Evolutionary conservation across 345 rosid genomes (phyloP).

Genomic region (Dipteronia dyeriana): DNA sequence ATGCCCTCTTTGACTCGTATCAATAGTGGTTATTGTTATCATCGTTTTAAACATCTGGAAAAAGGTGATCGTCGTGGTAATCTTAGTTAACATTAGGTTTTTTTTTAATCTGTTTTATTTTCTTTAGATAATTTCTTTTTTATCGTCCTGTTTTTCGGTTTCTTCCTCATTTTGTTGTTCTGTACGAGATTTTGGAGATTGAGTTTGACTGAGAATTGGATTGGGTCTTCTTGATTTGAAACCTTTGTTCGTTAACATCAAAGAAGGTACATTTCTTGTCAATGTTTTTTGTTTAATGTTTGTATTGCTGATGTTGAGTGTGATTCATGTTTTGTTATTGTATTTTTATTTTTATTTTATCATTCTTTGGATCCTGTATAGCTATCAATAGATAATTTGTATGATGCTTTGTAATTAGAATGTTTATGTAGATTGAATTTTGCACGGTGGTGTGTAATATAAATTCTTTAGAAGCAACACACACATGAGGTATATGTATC

Average conservation of each 20-base stretch:
- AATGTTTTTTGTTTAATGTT: not conserved
- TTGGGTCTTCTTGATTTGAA: not conserved
- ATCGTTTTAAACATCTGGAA: conserved; percentile 84
- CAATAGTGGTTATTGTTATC: conserved; percentile 61
- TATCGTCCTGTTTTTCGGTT: conserved; percentile 1
- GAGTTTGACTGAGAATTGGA: conserved; percentile 1
- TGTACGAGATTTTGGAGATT: not conserved
- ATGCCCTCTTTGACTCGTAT: conserved; percentile 58
- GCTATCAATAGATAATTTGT: not conserved
- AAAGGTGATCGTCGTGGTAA: conserved; percentile 97
- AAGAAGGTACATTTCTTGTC: conserved; percentile 7
- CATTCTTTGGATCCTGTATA: not conserved
- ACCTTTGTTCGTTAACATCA: not conserved
- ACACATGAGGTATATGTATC: not conserved
- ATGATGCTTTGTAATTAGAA: not conserved
- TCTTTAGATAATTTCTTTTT: conserved; percentile 8
- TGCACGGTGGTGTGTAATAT: not conserved
- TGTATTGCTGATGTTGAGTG: no score
- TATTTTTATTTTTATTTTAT: not conserved
- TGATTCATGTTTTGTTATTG: not conserved
- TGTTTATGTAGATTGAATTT: not conserved
- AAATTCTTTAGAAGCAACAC: not conserved
- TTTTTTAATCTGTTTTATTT: not conserved
- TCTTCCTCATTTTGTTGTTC: not conserved
- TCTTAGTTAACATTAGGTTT: conserved; percentile 69